Evolutionary conservation across 2,329 filamentous ascomycete species (phyloP).

Genomic region (Penicillium sp.): DNA sequence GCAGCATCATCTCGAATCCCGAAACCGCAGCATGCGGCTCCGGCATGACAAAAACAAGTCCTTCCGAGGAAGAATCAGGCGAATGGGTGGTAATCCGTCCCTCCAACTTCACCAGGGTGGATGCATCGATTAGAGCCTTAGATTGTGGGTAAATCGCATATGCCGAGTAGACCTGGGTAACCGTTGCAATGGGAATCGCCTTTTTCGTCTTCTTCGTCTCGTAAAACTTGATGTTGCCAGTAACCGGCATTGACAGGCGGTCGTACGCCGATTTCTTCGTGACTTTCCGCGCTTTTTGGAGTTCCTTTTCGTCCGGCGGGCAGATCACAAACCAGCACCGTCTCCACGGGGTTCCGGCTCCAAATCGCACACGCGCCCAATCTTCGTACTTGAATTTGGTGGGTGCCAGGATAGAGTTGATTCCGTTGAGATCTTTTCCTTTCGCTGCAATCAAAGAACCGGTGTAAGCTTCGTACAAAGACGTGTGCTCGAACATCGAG

Average conservation of each 20-base stretch:
- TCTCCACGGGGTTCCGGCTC: constrained; percentile 91
- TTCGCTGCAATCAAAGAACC: constrained; percentile 94
- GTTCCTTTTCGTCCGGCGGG: constrained; percentile 91
- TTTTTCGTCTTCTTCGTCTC: constrained; percentile 94
- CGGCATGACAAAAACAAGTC: constrained; percentile 97
- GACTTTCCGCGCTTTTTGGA: constrained; percentile 76
- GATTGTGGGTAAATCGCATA: constrained; percentile 96
- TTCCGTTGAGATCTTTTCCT: constrained; percentile 84
- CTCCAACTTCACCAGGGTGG: constrained; percentile 90
- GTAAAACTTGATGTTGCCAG: constrained; percentile 92
- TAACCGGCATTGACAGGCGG: constrained; percentile 66
- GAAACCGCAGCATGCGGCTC: constrained; percentile 87
- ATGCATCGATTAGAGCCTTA: constrained; percentile 89
- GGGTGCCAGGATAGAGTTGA: constrained; percentile 82
- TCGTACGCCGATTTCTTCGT: constrained; percentile 79
- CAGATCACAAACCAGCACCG: constrained; percentile 95
- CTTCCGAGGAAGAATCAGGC: constrained; percentile 75
- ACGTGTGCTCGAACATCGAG: constrained; percentile 89
- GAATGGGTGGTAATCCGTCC: constrained; percentile 85
- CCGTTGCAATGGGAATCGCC: constrained; percentile 81
- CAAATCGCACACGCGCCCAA: constrained; percentile 93
- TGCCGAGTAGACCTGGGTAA: constrained; percentile 84
- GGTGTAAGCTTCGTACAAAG: constrained; percentile 93
- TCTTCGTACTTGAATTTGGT: constrained; percentile 75
- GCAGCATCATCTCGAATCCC: constrained; percentile 92